Percentiles rank a stretch among this genome's conserved stretches.
These are phyloP conservation scores for Rhinocladiella mackenziei DNA, from an alignment of 2,329 filamentous ascomycete genomes.

Conservation along the genomic window DNA sequence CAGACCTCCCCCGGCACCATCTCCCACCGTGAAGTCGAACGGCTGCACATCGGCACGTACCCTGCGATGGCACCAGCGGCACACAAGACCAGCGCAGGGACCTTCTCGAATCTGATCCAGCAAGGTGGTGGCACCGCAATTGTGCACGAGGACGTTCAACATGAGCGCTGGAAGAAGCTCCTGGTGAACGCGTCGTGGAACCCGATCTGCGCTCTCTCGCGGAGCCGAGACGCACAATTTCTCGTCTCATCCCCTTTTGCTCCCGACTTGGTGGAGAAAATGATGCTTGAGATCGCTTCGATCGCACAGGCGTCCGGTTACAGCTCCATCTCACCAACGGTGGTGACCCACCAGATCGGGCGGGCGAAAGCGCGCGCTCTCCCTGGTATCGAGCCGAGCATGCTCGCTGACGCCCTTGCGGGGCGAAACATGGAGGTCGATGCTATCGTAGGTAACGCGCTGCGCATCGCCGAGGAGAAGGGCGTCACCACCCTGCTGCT, in stretches of 20 bases:
- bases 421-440: constrained; percentile 48
- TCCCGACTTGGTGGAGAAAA: constrained; percentile 32
- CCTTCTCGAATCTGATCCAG: constrained; percentile 43
- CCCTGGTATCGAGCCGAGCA: constrained; percentile 47
- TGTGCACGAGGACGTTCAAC: constrained; percentile 54
- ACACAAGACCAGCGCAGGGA: constrained; percentile 33
- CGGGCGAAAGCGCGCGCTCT: constrained; percentile 37
- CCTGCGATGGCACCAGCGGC: constrained; percentile 34
- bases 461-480: constrained; percentile 41
- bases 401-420: constrained; percentile 47
- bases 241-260: constrained; percentile 43
- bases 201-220: constrained; percentile 55
- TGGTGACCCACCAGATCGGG: constrained; percentile 38
- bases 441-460: constrained; percentile 48
- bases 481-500: constrained; percentile 42
- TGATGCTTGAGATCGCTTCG: constrained; percentile 46
- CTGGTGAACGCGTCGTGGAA: constrained; percentile 61
- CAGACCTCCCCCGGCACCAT: constrained; percentile 50
- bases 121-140: constrained; percentile 46
- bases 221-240: constrained; percentile 51
- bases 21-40: constrained; percentile 45
- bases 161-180: constrained; percentile 58
- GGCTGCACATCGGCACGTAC: constrained; percentile 50
- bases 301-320: constrained; percentile 43
- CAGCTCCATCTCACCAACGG: constrained; percentile 34